Percentiles rank a stretch among this genome's conserved stretches.
Conservation (phyloP, 2,329 filamentous ascomycete genomes). For the Huntiella moniliformis region DNA sequence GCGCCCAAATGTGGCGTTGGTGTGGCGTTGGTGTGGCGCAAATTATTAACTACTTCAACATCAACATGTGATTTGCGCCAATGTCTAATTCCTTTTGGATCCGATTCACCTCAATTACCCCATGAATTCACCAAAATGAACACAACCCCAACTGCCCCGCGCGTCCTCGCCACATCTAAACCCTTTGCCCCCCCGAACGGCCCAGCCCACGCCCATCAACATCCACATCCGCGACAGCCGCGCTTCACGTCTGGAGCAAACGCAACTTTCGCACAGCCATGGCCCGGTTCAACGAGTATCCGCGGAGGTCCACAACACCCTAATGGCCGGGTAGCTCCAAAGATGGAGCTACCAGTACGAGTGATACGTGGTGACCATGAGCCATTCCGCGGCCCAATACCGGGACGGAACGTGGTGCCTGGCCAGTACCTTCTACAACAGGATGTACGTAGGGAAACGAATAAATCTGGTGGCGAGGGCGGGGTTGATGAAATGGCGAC, state of each 20-base stretch:
- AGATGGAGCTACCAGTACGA: conserved; percentile 5
- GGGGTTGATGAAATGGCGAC: conserved; percentile 58
- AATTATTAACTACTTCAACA: background rate
- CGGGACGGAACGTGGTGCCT: conserved; percentile 30
- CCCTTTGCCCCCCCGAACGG: conserved; percentile 1
- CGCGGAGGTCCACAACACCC: no score
- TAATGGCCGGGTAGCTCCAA: no score
- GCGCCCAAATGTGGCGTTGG: background rate
- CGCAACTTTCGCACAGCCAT: background rate
- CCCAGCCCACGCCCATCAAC: background rate
- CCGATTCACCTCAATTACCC: no score
- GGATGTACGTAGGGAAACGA: conserved; percentile 53
- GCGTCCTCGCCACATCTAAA: no score
- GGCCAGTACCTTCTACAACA: conserved; percentile 69
- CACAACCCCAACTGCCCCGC: no score
- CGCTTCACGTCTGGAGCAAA: no score
- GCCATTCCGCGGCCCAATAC: conserved; percentile 22
- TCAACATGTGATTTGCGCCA: no score
- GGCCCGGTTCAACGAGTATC: no score
- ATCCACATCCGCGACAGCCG: no score
- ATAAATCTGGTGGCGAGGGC: conserved; percentile 52
- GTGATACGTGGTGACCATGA: conserved; percentile 8
- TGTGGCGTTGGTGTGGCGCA: background rate
- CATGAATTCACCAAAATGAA: no score
- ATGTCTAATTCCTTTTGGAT: no score